A percentile compares a stretch with the other conserved stretches of the same genome.
These are phyloP conservation scores for Penicillium palitans DNA, from an alignment of 2,329 filamentous ascomycete genomes.

Conservation along the genomic window DNA sequence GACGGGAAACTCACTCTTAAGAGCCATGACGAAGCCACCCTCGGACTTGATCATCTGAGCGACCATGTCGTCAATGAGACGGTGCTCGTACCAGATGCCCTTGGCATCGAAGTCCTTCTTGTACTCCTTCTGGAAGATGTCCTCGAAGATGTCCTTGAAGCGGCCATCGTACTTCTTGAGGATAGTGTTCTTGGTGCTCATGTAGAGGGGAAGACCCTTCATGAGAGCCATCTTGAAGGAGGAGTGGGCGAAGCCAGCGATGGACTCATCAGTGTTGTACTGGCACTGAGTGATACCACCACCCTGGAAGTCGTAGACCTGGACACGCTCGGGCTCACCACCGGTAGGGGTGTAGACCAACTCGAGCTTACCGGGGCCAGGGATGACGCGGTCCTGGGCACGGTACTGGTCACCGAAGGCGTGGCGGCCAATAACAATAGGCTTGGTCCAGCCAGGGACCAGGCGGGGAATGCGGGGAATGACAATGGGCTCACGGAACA, in stretches of 20 bases:
- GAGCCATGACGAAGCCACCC: slow-evolving; percentile 93
- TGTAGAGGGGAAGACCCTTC: slow-evolving; percentile 91
- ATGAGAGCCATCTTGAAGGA: slow-evolving; percentile 92
- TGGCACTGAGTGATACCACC: slow-evolving; percentile 89
- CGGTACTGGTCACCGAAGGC: slow-evolving; percentile 99
- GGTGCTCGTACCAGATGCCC: slow-evolving; percentile 98
- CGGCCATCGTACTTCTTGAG: slow-evolving; percentile 97
- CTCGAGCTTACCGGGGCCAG: slow-evolving; percentile 81
- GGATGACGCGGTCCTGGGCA: slow-evolving; percentile 85
- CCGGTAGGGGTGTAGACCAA: slow-evolving; percentile 89
- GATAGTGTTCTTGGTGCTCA: slow-evolving; percentile 99
- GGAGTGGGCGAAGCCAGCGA: slow-evolving; percentile 90
- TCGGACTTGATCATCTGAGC: slow-evolving; percentile 99
- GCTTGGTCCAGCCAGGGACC: slow-evolving; percentile 96
- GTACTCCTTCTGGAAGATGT: slow-evolving; percentile 87
- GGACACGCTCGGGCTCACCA: slow-evolving; percentile 77
- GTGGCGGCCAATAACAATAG: slow-evolving; percentile 98
- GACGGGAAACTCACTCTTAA: slow-evolving; percentile 76
- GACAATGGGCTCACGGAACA: slow-evolving; percentile 98
- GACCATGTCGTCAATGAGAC: slow-evolving; percentile 99
- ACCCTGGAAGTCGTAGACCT: slow-evolving; percentile 86
- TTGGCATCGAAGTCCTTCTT: slow-evolving; percentile 85
- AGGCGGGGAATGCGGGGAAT: slow-evolving; percentile 90
- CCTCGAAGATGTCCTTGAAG: slow-evolving; percentile 99
- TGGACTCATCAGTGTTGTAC: slow-evolving; percentile 98